Conservation (phyloP, 371 early-diverging fungal genomes). For the Cladochytrium tenue region DNA sequence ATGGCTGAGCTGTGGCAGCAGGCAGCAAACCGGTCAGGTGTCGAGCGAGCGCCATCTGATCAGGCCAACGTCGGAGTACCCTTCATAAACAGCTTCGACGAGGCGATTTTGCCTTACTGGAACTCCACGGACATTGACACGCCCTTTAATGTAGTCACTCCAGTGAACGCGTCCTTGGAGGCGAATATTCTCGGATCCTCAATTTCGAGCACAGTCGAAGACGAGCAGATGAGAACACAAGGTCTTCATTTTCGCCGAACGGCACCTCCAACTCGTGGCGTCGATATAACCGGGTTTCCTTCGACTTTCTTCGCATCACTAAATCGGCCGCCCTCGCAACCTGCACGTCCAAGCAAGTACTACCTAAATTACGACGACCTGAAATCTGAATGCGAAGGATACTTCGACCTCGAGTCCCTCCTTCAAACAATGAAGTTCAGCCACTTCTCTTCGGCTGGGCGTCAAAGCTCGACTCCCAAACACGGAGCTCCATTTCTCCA, state of each 20-base stretch:
- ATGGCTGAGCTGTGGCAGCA: slow-evolving; percentile 35
- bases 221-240: neutral
- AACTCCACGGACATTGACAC: slow-evolving; percentile 20
- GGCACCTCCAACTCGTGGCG: too few species aligned
- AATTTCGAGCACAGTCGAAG: neutral
- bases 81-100: slow-evolving; percentile 21
- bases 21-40: slow-evolving; percentile 27
- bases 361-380: neutral
- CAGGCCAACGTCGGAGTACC: slow-evolving; percentile 19
- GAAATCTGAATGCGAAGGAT: slow-evolving; percentile 17
- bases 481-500: slow-evolving; percentile 12
- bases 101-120: slow-evolving; percentile 24
- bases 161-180: slow-evolving; percentile 9
- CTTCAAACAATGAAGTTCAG: slow-evolving; percentile 17
- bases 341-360: neutral
- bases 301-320: neutral
- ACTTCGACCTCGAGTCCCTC: slow-evolving; percentile 19
- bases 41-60: slow-evolving; percentile 13
- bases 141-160: slow-evolving; percentile 25
- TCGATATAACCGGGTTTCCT: neutral
- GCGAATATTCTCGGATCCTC: slow-evolving; percentile 6
- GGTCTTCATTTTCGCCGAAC: too few species aligned
- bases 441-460: neutral
- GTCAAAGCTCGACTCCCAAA: neutral
- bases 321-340: neutral